A percentile compares a stretch with the other conserved stretches of the same genome.
phyloP scores from a whole-genome alignment of 768 basidiomycete species.

The Termitomyces sp. region DNA sequence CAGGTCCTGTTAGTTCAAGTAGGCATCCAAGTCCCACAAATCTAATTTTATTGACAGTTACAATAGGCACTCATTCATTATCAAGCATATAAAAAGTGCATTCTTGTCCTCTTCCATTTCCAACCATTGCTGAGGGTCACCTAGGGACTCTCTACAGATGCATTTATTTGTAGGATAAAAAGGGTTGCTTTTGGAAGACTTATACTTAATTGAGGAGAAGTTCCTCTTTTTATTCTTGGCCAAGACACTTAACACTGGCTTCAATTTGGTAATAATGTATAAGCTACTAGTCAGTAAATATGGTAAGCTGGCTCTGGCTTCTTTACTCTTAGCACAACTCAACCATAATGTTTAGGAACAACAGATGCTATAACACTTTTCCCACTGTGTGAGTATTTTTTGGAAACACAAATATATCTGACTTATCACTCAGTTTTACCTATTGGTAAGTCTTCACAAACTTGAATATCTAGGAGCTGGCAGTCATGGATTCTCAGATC shows the following conservation, averaged over 20 bases:
- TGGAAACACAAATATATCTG: background rate
- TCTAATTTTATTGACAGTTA: background rate
- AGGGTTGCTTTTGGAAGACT: background rate
- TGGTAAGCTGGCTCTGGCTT: conserved; percentile 20
- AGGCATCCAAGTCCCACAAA: background rate
- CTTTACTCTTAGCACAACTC: background rate
- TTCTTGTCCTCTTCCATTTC: background rate
- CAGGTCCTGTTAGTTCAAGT: conserved; percentile 38
- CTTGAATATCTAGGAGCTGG: too few species aligned
- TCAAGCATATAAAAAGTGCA: conserved; percentile 36
- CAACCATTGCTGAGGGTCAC: background rate
- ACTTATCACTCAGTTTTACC: conserved; percentile 22
- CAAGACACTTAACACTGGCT: conserved; percentile 41
- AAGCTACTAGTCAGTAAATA: conserved; percentile 43
- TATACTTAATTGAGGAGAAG: conserved; percentile 16
- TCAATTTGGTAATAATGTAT: conserved; percentile 44
- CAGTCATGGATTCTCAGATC: conserved; percentile 7
- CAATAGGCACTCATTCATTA: conserved; percentile 29
- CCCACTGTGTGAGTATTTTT: conserved; percentile 26
- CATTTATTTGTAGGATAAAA: conserved; percentile 31
- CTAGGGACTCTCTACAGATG: conserved; percentile 42
- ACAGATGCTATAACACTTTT: conserved; percentile 31
- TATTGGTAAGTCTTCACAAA: conserved; percentile 9
- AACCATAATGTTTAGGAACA: conserved; percentile 21
- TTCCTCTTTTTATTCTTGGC: conserved; percentile 39